These are phyloP conservation scores for Eucalyptus pauciflora DNA, from an alignment of 345 rosid species.

Conservation along the genomic window DNA sequence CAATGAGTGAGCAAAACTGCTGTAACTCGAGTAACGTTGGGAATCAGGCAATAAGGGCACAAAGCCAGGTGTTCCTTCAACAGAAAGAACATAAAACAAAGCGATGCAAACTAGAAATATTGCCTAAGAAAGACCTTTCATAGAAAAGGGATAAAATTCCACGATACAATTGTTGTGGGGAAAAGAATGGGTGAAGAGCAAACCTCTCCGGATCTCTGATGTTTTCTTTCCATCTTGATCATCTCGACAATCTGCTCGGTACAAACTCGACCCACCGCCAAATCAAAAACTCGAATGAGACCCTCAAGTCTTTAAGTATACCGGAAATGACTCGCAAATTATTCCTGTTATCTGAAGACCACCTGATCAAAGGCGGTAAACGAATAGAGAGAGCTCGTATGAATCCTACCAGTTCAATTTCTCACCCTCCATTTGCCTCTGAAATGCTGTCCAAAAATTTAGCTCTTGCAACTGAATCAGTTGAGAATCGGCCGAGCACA, in stretches of 20 bases:
- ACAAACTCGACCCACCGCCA: background rate
- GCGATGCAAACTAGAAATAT: background rate
- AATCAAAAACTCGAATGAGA: background rate
- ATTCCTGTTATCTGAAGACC: background rate
- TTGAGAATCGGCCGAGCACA: conserved; percentile 67
- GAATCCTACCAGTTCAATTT: background rate
- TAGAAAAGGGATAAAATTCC: background rate
- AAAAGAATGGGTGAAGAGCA: background rate
- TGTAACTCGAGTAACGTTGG: background rate
- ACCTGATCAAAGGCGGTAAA: background rate
- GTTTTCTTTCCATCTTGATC: background rate
- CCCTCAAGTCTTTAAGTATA: background rate
- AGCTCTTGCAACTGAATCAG: conserved; percentile 39
- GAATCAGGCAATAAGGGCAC: background rate
- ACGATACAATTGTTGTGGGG: background rate
- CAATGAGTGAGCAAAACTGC: background rate
- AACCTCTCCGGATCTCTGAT: background rate
- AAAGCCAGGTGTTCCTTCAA: background rate
- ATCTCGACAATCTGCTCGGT: background rate
- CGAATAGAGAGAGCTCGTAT: background rate
- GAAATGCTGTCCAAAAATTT: conserved; percentile 57
- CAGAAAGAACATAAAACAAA: background rate
- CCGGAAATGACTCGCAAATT: background rate
- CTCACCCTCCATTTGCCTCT: conserved; percentile 5
- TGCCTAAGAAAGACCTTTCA: background rate